Evolutionary conservation across 371 early-diverging fungal species (phyloP), one percentile per base, ranked within the genome.

Genomic region (Catenaria anguillulae): DNA sequence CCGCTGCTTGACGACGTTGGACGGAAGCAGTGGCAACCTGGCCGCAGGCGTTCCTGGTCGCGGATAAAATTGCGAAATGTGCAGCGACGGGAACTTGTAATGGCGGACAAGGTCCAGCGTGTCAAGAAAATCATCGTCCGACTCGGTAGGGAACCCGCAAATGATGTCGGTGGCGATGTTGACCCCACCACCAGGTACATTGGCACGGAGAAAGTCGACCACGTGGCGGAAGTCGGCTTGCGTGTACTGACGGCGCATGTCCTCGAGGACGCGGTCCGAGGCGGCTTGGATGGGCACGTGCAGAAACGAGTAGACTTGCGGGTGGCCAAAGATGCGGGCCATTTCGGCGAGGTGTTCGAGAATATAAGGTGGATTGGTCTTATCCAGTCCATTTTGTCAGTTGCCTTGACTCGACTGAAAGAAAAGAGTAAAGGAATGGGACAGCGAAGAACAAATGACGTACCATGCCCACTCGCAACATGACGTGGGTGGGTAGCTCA

Each of bases 11-110:
- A 76, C 69, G 6, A 67, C 59, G n/a, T 66, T 48, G 42, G 71
- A 68, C 19, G 67, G 65, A 26, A 77, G 52, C 15, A 67, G 63
- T 17, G 62, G 71, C 62, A 79, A 56, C 24, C 73, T 66, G 10
- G 78, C 77, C 6, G 79, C 78, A 31, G 77, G 78, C 5, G 79
- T 79, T 23, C 78, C 78, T 0, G 79, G 79, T 2, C 79, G 71
- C 19, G 73, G 68, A 61, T 79, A 79, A 59, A 77, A 79, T 63
- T 78, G 79, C 23, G 73, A 73, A 35, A 79, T 79, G 62, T 79
- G 78, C 21, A 76, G 50, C 12, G 77, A 74, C 37, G 70, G 65
- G 62, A 76, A 76, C 33, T 62, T 36, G 62, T 69, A 73, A 33
- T 68, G 43, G 26, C 45, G 31, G 5, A 77, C 40, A 19, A 79